Conservation (phyloP, 208 protist genomes). For the Entamoeba invadens region DNA sequence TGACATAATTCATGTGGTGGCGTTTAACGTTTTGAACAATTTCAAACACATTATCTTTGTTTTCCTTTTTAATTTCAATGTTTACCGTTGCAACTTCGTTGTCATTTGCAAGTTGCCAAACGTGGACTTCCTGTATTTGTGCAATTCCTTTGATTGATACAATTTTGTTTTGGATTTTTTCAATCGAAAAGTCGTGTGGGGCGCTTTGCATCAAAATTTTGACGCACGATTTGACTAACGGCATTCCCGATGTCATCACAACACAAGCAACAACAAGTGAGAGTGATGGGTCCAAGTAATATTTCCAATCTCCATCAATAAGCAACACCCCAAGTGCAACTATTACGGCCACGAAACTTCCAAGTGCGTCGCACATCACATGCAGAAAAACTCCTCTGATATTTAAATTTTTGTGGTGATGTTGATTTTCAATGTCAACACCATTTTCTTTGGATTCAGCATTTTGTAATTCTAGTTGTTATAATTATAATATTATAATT, state of each 20-base stretch:
- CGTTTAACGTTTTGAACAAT: slow-evolving; percentile 26
- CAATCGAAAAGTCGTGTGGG: slow-evolving; percentile 30
- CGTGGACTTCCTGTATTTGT: slow-evolving; percentile 44
- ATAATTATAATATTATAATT: not conserved
- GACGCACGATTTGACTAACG: slow-evolving; percentile 18
- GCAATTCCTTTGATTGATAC: slow-evolving; percentile 27
- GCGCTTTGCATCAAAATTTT: slow-evolving; percentile 41
- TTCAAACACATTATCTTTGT: slow-evolving; percentile 14
- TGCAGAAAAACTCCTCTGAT: slow-evolving; percentile 47
- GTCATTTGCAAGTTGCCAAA: slow-evolving; percentile 46
- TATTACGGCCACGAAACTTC: slow-evolving; percentile 43
- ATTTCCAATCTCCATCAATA: slow-evolving; percentile 18
- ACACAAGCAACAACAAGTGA: slow-evolving; percentile 37
- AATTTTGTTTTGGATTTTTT: slow-evolving; percentile 24
- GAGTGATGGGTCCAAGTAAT: slow-evolving; percentile 43
- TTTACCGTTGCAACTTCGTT: slow-evolving; percentile 38
- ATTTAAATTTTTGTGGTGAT: not conserved
- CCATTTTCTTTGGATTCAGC: not conserved
- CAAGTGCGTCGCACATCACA: slow-evolving; percentile 45
- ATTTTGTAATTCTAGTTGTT: too few species aligned
- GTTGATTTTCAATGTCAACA: too few species aligned
- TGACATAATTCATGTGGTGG: slow-evolving; percentile 41
- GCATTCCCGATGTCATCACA: slow-evolving; percentile 32
- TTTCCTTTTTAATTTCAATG: slow-evolving; percentile 18
- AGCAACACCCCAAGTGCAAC: slow-evolving; percentile 28